Evolutionary conservation across 345 rosid species (phyloP).

Genomic region (Capsella bursapastoris): DNA sequence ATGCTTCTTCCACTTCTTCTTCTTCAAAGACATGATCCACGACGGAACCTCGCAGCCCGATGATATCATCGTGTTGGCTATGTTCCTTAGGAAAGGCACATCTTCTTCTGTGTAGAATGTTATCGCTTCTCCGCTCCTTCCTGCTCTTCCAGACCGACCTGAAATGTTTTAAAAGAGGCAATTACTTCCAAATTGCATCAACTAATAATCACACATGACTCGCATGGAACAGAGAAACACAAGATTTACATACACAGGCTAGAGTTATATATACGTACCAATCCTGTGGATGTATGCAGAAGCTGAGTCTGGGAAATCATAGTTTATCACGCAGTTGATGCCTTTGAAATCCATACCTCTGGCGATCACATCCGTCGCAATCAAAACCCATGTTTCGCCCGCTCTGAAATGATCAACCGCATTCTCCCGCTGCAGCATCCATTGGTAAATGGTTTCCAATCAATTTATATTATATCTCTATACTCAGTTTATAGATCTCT

Average conservation of each 20-base stretch:
- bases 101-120: slow-evolving; percentile 86
- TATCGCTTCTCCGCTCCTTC: slow-evolving; percentile 87
- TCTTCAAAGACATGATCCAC: slow-evolving; percentile 73
- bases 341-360: slow-evolving; percentile 99
- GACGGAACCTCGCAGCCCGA: slow-evolving; percentile 96
- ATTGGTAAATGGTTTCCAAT: slow-evolving; percentile 5
- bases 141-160: slow-evolving; percentile 94
- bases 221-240: background rate
- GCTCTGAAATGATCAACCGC: slow-evolving; percentile 84
- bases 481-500: background rate
- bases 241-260: background rate
- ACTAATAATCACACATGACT: background rate
- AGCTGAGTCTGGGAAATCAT: slow-evolving; percentile 90
- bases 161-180: background rate
- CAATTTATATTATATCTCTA: background rate
- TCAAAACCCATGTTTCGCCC: slow-evolving; percentile 89
- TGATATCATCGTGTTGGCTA: slow-evolving; percentile 80
- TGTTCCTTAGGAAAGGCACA: slow-evolving; percentile 71
- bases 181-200: slow-evolving; percentile 13
- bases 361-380: slow-evolving; percentile 94
- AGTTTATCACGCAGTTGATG: slow-evolving; percentile 86
- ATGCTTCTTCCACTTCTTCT: slow-evolving; percentile 84
- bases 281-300: slow-evolving; percentile 94
- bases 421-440: slow-evolving; percentile 66
- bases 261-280: slow-evolving; percentile 54